phyloP scores from a whole-genome alignment of 768 basidiomycete genomes.

The Tephrocybe sp. region DNA sequence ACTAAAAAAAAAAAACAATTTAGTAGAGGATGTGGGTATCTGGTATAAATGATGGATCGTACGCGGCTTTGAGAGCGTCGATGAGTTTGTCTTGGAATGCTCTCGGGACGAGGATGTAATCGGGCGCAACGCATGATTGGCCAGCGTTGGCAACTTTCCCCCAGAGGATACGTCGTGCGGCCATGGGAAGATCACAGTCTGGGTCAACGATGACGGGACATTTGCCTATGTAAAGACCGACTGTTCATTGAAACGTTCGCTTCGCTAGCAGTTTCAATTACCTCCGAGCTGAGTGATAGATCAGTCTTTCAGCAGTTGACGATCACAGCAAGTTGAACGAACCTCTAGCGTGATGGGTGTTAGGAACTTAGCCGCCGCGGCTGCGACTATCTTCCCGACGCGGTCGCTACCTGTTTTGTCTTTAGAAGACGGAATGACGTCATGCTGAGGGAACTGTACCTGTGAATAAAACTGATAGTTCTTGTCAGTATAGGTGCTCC shows the following conservation, averaged over 20 bases:
- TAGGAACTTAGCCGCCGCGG: slow-evolving; percentile 75
- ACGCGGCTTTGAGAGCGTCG: slow-evolving; percentile 43
- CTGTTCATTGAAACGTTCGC: too few relatives aligned
- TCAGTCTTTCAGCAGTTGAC: too few relatives aligned
- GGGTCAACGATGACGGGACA: slow-evolving; percentile 76
- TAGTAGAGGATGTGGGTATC: not conserved
- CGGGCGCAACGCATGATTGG: slow-evolving; percentile 70
- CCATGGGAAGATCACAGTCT: slow-evolving; percentile 59
- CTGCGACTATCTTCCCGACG: slow-evolving; percentile 66
- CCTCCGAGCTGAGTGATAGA: slow-evolving; percentile 63
- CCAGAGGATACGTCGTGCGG: slow-evolving; percentile 77
- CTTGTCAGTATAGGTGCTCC: not conserved
- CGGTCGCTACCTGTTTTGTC: slow-evolving; percentile 42
- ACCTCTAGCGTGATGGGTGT: slow-evolving; percentile 63
- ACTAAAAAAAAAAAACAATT: slow-evolving; percentile 29
- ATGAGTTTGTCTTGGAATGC: slow-evolving; percentile 46
- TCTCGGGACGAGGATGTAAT: slow-evolving; percentile 51
- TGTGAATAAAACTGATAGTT: slow-evolving; percentile 58
- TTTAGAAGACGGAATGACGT: not conserved
- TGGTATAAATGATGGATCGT: too few relatives aligned
- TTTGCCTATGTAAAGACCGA: slow-evolving; percentile 45
- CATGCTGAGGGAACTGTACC: slow-evolving; percentile 37
- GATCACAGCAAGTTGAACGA: too few relatives aligned
- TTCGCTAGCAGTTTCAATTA: slow-evolving; percentile 2
- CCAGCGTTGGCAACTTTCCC: slow-evolving; percentile 78